Percentiles rank a stretch among this genome's conserved stretches.
Conservation (phyloP, 2,329 filamentous ascomycete species). For the Ambrosiella cleistominuta region DNA sequence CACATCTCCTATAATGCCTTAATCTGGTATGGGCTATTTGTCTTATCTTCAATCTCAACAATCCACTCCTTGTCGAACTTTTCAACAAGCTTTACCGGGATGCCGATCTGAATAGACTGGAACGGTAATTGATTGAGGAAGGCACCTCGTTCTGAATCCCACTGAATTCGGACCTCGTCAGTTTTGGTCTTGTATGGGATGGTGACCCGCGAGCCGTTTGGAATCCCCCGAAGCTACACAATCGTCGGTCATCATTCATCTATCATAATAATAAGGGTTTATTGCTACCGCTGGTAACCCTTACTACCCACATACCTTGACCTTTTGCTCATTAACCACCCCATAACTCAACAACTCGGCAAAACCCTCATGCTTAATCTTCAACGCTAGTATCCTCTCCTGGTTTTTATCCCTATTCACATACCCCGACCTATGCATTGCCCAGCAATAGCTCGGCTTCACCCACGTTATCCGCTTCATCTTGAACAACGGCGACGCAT, state of each 20-base stretch:
- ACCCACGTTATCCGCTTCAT: conserved; percentile 46
- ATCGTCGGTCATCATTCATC: background rate
- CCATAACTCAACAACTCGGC: conserved; percentile 26
- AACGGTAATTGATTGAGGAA: conserved; percentile 28
- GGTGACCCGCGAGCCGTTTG: background rate
- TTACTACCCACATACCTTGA: background rate
- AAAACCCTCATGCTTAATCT: conserved; percentile 34
- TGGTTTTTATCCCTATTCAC: conserved; percentile 38
- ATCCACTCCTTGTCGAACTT: conserved; percentile 35
- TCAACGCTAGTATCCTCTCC: conserved; percentile 37
- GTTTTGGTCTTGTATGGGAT: background rate
- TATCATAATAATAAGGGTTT: background rate
- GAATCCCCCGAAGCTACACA: background rate
- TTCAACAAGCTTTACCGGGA: conserved; percentile 28
- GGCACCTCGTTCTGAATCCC: conserved; percentile 42
- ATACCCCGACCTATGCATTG: conserved; percentile 46
- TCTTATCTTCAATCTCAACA: conserved; percentile 39
- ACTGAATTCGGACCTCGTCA: conserved; percentile 36
- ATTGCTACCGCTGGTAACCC: background rate
- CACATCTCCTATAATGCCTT: conserved; percentile 26
- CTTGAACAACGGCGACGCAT: conserved; percentile 34
- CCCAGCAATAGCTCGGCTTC: conserved; percentile 46
- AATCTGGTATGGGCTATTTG: conserved; percentile 30
- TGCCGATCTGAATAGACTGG: conserved; percentile 44
- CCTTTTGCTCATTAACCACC: conserved; percentile 17